Evolutionary conservation across 768 basidiomycete genomes (phyloP), one percentile per base, ranked within the genome.

Genomic region (Leccinum boreale): DNA sequence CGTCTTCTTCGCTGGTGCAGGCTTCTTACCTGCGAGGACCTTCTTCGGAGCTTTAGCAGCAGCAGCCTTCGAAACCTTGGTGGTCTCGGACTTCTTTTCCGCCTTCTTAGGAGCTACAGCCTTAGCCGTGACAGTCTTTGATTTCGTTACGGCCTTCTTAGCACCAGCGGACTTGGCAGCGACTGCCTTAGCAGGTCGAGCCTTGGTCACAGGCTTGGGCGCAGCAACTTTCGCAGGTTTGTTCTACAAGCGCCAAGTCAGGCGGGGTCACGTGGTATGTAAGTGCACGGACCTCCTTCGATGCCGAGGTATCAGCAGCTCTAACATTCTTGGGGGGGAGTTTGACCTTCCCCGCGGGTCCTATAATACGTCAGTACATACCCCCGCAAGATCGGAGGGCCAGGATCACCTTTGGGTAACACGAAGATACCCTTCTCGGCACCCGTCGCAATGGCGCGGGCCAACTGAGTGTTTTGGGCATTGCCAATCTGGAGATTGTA

Each of bases 401-500:
- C 55, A 21, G 21, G 61, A 61, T 65, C 68, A 86, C 94, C 95
- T 80, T 95, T 96, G 65, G 94, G 95, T 36, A 96, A 80, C 26
- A 85, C 77, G 73, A 98, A 95, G 62, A 87, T 77, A 54, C 86
- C 85, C 73, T 90, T 92, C 68, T 94, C 89, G 35, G 82, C 84
- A 55, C 95, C 94, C n/a, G 80, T 76, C 53, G 82, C 76, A 69
- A 98, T 87, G 55, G 94, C 93, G 63, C 81, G 85, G 58, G 87
- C 82, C 65, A 98, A 82, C 75, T 91, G 87, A 47, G 82, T 84
- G 66, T 78, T 81, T 75, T 94, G 92, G 21, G 90, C 83, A 58
- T 87, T 79, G 53, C 86, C 87, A 61, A 94, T 88, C 64, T 86
- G 83, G 55, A 97, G 77, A 66, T 86, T 85, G 79, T 94, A 97